These are phyloP conservation scores for Takashimella tepidaria DNA, from an alignment of 1,284 basidiomycete genomes.

Conservation along the genomic window DNA sequence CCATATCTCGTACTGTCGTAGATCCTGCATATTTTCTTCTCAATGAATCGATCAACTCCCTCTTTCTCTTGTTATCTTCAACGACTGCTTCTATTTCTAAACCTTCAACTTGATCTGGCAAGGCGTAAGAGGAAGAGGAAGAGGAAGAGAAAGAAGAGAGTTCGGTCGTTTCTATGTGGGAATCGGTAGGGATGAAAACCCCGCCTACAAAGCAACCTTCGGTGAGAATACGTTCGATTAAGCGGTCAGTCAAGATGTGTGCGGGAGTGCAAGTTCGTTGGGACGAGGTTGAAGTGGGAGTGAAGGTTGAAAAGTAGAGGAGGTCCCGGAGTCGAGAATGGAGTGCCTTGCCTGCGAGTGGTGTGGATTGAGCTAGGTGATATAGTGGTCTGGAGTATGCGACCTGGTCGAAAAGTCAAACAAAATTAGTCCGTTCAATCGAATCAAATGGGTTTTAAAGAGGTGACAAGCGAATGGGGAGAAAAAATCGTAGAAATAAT, in stretches of 20 bases:
- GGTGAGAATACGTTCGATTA: constrained; percentile 36
- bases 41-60: constrained; percentile 12
- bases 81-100: constrained; percentile 10
- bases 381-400: constrained; percentile 80
- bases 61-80: constrained; percentile 6
- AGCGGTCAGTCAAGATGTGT: constrained; percentile 20
- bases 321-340: constrained; percentile 70
- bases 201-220: constrained; percentile 40
- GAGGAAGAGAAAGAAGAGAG: no score
- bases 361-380: constrained; percentile 71
- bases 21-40: constrained; percentile 14
- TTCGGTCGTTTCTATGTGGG: no score
- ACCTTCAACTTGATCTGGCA: background rate
- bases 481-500: no score
- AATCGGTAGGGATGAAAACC: background rate
- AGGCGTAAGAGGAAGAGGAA: no score
- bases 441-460: background rate
- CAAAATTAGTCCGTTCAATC: no score
- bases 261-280: background rate
- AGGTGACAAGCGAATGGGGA: constrained; percentile 1
- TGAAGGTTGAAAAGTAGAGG: constrained; percentile 46
- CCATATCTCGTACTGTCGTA: constrained; percentile 19
- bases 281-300: background rate
- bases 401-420: constrained; percentile 56
- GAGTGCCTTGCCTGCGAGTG: constrained; percentile 69